Conservation (phyloP, 106 monocot species). For the Posidonia australis region DNA sequence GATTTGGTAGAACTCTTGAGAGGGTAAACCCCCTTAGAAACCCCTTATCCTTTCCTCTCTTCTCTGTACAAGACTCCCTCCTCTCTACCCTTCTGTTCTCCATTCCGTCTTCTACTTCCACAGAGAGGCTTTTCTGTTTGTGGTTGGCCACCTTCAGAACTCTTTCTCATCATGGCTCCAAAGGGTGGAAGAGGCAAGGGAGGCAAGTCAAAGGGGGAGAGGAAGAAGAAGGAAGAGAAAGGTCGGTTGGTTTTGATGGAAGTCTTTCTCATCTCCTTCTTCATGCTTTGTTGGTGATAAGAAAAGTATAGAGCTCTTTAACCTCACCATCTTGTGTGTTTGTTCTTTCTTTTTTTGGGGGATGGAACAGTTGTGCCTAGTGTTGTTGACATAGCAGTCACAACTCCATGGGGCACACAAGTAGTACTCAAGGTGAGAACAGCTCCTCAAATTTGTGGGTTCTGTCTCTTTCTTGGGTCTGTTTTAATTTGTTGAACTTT, state of each 20-base stretch:
- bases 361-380: slow-evolving; percentile 45
- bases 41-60: slow-evolving; percentile 14
- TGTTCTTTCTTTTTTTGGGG: background rate
- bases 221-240: slow-evolving; percentile 92
- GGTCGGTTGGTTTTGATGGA: slow-evolving; percentile 30
- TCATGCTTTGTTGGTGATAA: no score
- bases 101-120: no score
- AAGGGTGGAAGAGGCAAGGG: slow-evolving; percentile 47
- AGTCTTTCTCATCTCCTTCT: background rate
- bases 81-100: background rate
- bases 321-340: no score
- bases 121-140: no score
- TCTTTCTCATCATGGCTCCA: slow-evolving; percentile 66
- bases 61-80: background rate
- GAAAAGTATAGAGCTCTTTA: no score
- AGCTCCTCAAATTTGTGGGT: background rate
- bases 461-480: background rate
- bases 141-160: background rate
- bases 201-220: slow-evolving; percentile 37
- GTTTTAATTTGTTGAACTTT: slow-evolving; percentile 1
- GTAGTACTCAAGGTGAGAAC: slow-evolving; percentile 60
- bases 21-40: background rate
- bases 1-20: slow-evolving; percentile 29
- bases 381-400: slow-evolving; percentile 53
- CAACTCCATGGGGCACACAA: slow-evolving; percentile 60